Conservation (phyloP, 2,329 filamentous ascomycete genomes). For the Pseudogymnoascus destructans region DNA sequence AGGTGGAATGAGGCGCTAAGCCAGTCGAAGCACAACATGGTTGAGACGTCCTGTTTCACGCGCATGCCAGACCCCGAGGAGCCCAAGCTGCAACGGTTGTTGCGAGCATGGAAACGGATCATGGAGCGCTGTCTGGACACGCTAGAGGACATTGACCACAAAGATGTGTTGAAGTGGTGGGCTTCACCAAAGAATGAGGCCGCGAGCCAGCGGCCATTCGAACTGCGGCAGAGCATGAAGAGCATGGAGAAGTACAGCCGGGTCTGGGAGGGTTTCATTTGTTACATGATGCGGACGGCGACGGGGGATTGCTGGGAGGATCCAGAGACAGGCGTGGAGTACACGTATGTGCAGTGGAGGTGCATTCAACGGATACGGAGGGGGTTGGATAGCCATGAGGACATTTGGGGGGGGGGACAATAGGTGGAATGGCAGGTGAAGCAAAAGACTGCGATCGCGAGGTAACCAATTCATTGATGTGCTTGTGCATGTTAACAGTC, state of each 20-base stretch:
- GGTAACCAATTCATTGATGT: neutral
- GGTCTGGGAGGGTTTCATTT: neutral
- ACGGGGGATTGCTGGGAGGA: neutral
- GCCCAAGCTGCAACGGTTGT: neutral
- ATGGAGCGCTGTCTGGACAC: neutral
- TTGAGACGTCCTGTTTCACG: neutral
- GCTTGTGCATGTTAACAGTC: neutral
- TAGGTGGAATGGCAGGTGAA: too few species aligned
- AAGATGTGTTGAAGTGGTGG: conserved; percentile 1
- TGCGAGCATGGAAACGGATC: neutral
- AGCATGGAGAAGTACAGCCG: neutral
- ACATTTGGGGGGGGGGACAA: too few species aligned
- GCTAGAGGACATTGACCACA: neutral
- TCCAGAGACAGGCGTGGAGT: too few species aligned
- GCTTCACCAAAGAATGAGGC: neutral
- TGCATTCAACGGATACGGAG: too few species aligned
- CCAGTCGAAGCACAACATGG: neutral
- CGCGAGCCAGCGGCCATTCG: neutral
- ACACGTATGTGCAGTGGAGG: too few species aligned
- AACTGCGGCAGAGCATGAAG: neutral
- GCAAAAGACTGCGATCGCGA: too few species aligned
- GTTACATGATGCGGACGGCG: neutral
- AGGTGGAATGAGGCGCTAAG: neutral
- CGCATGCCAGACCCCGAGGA: neutral
- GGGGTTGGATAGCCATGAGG: too few species aligned